Percentiles rank a stretch among this genome's conserved stretches.
Evolutionary conservation across 352 stramenopile genomes (phyloP).

Genomic region (Phytophthora cajani): DNA sequence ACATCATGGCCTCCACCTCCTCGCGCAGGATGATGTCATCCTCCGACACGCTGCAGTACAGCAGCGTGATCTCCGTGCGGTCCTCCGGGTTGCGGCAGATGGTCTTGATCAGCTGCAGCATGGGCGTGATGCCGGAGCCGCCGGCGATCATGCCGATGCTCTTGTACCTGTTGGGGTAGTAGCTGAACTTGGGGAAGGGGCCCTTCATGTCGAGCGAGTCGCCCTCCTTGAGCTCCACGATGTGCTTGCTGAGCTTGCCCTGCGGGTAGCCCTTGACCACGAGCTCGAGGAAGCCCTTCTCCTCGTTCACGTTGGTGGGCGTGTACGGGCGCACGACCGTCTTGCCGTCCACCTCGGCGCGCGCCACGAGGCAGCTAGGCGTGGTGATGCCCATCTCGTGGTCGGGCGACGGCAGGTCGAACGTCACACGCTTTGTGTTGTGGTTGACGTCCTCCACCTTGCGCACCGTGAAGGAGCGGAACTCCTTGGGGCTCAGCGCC

Average conservation of each 20-base stretch:
- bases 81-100: constrained; percentile 87
- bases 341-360: constrained; percentile 80
- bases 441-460: constrained; percentile 73
- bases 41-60: constrained; percentile 88
- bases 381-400: constrained; percentile 74
- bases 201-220: constrained; percentile 92
- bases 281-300: constrained; percentile 86
- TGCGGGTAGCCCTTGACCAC: constrained; percentile 92
- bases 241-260: constrained; percentile 88
- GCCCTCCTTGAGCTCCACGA: constrained; percentile 83
- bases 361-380: constrained; percentile 66
- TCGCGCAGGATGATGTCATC: constrained; percentile 91
- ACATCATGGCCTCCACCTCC: constrained; percentile 84
- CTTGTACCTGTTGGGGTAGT: constrained; percentile 90
- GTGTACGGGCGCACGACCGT: constrained; percentile 88
- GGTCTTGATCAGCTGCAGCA: constrained; percentile 88
- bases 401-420: constrained; percentile 63
- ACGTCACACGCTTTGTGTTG: constrained; percentile 85
- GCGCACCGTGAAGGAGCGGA: constrained; percentile 77
- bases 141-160: constrained; percentile 91
- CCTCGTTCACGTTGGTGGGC: constrained; percentile 83
- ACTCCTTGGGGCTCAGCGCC: constrained; percentile 70
- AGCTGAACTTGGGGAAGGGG: constrained; percentile 87
- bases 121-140: constrained; percentile 91
- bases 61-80: constrained; percentile 83